Percentiles rank a stretch among this genome's conserved stretches.
Evolutionary conservation across 495 filamentous ascomycete species (phyloP).

Genomic region (Podospora sp.): DNA sequence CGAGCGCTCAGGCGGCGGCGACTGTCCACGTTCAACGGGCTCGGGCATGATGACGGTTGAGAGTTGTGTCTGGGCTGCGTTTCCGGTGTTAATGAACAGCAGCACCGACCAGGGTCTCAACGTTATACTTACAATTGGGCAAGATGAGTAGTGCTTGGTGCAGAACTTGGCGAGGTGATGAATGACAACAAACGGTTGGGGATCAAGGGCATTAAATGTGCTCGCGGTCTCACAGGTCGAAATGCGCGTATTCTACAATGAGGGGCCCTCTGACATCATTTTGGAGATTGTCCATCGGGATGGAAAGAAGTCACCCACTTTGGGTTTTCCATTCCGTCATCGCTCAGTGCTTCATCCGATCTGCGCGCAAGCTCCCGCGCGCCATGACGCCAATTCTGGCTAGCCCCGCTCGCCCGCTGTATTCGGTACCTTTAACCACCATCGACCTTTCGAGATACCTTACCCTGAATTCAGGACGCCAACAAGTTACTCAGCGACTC

Average conservation of each 20-base stretch:
- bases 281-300: background rate
- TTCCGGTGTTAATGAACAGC: background rate
- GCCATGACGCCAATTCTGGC: too few relatives aligned
- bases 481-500: too few relatives aligned
- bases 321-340: background rate
- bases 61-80: background rate
- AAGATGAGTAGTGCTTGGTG: background rate
- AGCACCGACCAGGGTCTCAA: too few relatives aligned
- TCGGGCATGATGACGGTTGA: slow-evolving; percentile 26
- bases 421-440: too few relatives aligned
- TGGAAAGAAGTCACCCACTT: background rate
- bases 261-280: background rate
- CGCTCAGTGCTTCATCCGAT: background rate
- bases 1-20: slow-evolving; percentile 73
- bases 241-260: too few relatives aligned
- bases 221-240: background rate
- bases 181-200: background rate
- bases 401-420: too few relatives aligned
- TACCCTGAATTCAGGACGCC: too few relatives aligned
- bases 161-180: background rate
- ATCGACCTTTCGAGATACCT: too few relatives aligned
- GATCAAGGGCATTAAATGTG: slow-evolving; percentile 7
- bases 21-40: slow-evolving; percentile 66
- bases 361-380: background rate
- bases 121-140: too few relatives aligned